phyloP scores from a whole-genome alignment of 495 filamentous ascomycete species.

The Rostrohypoxylon terebratum region DNA sequence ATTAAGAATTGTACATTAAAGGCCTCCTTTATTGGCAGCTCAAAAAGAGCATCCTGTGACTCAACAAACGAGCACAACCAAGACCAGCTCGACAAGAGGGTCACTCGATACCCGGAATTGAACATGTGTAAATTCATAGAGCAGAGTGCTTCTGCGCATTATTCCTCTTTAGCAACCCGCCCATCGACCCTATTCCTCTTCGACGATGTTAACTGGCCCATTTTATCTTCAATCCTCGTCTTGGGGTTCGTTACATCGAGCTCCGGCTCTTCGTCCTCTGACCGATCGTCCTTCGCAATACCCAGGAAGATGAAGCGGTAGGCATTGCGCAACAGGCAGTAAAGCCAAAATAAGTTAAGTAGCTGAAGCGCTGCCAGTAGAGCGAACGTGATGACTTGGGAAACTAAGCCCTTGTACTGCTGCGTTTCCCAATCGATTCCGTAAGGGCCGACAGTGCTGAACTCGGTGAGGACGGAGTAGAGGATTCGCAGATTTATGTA shows the following conservation, averaged over 20 bases:
- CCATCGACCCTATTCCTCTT: not conserved
- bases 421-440: slow-evolving; percentile 82
- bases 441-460: slow-evolving; percentile 86
- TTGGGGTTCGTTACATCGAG: slow-evolving; percentile 33
- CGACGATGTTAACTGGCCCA: not conserved
- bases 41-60: too few species aligned
- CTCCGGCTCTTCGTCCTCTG: slow-evolving; percentile 60
- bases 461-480: slow-evolving; percentile 83
- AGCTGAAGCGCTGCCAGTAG: slow-evolving; percentile 79
- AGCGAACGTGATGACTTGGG: slow-evolving; percentile 74
- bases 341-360: slow-evolving; percentile 88
- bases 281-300: slow-evolving; percentile 63
- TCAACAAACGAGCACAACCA: not conserved
- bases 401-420: slow-evolving; percentile 83
- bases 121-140: not conserved
- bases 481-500: slow-evolving; percentile 90
- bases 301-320: slow-evolving; percentile 62
- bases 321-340: slow-evolving; percentile 77
- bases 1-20: too few species aligned
- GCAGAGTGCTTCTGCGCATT: not conserved
- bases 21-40: too few species aligned
- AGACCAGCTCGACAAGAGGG: not conserved
- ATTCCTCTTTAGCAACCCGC: not conserved
- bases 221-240: not conserved
- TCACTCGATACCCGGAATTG: not conserved